Percentiles rank a stretch among this genome's conserved stretches.
Evolutionary conservation across 345 rosid genomes (phyloP).

Genomic region (Populus euphratica): DNA sequence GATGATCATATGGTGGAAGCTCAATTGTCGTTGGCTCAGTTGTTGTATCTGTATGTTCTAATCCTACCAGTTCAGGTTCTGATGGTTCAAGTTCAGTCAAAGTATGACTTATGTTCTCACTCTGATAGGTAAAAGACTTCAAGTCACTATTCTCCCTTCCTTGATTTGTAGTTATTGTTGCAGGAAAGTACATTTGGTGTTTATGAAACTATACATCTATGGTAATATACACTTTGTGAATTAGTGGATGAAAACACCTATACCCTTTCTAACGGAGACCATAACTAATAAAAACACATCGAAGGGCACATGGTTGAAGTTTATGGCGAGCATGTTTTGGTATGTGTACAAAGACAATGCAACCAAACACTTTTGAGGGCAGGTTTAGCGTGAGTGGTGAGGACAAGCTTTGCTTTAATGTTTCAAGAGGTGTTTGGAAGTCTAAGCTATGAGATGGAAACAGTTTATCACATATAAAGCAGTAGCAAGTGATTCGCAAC

Average conservation of each 20-base stretch:
- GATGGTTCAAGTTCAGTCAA: too few relatives aligned
- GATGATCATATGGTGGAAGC: background rate
- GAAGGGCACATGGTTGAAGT: too few relatives aligned
- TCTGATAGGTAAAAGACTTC: background rate
- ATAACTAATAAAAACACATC: too few relatives aligned
- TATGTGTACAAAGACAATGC: background rate
- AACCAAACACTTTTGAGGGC: background rate
- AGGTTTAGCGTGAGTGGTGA: background rate
- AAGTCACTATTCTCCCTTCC: background rate
- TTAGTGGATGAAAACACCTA: too few relatives aligned
- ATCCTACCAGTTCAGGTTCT: too few relatives aligned
- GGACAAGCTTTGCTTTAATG: background rate
- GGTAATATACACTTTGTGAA: too few relatives aligned
- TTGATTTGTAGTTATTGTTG: too few relatives aligned
- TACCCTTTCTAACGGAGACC: too few relatives aligned
- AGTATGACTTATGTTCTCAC: background rate
- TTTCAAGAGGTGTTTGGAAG: background rate
- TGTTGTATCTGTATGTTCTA: background rate
- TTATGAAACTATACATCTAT: too few relatives aligned
- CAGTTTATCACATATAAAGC: background rate
- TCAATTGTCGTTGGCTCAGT: background rate
- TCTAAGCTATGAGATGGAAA: background rate
- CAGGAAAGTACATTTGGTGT: too few relatives aligned
- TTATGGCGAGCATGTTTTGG: background rate
- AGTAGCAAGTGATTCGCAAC: background rate